phyloP scores from a whole-genome alignment of 768 basidiomycete species.

The Termitomyces sp. region DNA sequence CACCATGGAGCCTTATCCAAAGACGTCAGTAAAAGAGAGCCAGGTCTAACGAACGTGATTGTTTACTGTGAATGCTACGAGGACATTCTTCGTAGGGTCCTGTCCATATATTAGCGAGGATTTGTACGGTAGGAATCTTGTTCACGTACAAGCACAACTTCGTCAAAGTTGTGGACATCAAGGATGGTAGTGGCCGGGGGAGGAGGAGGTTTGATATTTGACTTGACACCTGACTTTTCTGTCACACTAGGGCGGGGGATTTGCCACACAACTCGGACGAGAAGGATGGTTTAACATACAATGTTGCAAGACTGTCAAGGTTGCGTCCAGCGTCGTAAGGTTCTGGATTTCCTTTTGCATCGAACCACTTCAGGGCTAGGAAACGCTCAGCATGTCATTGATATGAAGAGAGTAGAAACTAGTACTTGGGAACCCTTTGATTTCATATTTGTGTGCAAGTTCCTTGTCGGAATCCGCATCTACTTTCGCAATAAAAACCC shows the following conservation, averaged over 20 bases:
- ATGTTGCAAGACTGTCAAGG: slow-evolving; percentile 66
- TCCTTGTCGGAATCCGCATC: slow-evolving; percentile 86
- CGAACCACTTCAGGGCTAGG: slow-evolving; percentile 89
- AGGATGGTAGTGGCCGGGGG: slow-evolving; percentile 65
- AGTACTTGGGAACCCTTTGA: slow-evolving; percentile 85
- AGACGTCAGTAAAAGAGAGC: slow-evolving; percentile 1
- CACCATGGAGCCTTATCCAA: slow-evolving; percentile 67
- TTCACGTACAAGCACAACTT: slow-evolving; percentile 55
- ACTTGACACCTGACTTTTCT: slow-evolving; percentile 72
- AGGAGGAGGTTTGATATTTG: slow-evolving; percentile 82
- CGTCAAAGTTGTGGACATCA: slow-evolving; percentile 68
- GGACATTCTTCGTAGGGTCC: slow-evolving; percentile 72
- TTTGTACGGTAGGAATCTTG: background rate
- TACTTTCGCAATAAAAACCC: slow-evolving; percentile 85
- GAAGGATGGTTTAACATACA: slow-evolving; percentile 44
- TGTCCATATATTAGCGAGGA: slow-evolving; percentile 16
- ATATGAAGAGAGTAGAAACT: slow-evolving; percentile 12
- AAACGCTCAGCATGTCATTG: slow-evolving; percentile 3
- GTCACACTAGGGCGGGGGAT: slow-evolving; percentile 47
- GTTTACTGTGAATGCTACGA: slow-evolving; percentile 77
- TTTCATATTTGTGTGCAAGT: slow-evolving; percentile 71
- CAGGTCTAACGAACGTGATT: background rate
- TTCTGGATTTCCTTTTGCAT: slow-evolving; percentile 56
- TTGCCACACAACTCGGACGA: background rate
- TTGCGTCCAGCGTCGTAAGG: slow-evolving; percentile 78